These are phyloP conservation scores for Hemisphaericaspora xylanilytica DNA, from an alignment of 1,139 yeast genomes.

Conservation along the genomic window DNA sequence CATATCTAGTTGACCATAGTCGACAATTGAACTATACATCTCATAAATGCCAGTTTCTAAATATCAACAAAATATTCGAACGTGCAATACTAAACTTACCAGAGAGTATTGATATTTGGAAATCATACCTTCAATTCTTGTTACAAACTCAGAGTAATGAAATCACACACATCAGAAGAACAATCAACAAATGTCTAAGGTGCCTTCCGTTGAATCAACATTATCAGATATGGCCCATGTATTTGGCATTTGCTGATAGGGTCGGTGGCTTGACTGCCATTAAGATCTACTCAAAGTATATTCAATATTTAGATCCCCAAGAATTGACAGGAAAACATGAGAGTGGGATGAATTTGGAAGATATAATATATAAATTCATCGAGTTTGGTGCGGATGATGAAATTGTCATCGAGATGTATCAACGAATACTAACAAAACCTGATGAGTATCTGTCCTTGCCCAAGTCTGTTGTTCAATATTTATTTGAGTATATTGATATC, in stretches of 20 bases:
- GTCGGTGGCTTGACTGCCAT: constrained; percentile 45
- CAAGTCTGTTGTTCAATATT: constrained; percentile 24
- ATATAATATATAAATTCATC: constrained; percentile 23
- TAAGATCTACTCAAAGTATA: constrained; percentile 43
- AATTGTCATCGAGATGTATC: constrained; percentile 17
- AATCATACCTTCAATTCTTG: constrained; percentile 49
- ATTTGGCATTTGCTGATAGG: constrained; percentile 48
- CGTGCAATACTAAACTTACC: constrained; percentile 27
- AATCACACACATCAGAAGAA: constrained; percentile 43
- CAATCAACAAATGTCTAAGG: constrained; percentile 54
- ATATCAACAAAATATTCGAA: constrained; percentile 45
- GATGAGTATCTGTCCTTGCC: constrained; percentile 15
- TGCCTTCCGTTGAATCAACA: constrained; percentile 54
- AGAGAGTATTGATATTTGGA: constrained; percentile 54
- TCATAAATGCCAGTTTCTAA: constrained; percentile 8
- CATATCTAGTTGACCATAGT: constrained; percentile 35
- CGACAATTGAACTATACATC: constrained; percentile 29
- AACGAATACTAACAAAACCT: constrained; percentile 13
- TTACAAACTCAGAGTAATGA: constrained; percentile 29
- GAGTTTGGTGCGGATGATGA: constrained; percentile 22
- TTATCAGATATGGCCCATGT: constrained; percentile 58
- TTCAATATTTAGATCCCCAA: constrained; percentile 26
- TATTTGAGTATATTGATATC: constrained; percentile 48
- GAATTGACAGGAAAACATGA: constrained; percentile 7
- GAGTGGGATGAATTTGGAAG: constrained; percentile 13